Conservation (phyloP, 192 early-diverging fungal genomes). For the Backusella tuberculispora region DNA sequence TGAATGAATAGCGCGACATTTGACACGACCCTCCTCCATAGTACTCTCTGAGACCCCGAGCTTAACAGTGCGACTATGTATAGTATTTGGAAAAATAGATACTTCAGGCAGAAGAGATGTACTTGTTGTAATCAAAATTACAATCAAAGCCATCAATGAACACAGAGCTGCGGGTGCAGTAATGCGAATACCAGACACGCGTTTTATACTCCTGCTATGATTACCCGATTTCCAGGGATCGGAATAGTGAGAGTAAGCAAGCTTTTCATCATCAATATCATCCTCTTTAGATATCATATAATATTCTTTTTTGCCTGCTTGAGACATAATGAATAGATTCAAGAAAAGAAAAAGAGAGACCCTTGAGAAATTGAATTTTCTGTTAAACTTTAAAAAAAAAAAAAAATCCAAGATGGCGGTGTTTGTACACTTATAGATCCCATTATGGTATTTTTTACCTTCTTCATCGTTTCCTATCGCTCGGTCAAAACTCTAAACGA, state of each 20-base stretch:
- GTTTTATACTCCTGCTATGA: not conserved
- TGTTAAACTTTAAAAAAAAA: not conserved
- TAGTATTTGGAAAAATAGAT: conserved; percentile 1
- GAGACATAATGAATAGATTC: not conserved
- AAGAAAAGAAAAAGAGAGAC: not conserved
- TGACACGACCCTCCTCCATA: not conserved
- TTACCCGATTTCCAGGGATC: not conserved
- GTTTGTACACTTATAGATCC: not conserved
- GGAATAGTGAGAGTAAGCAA: not conserved
- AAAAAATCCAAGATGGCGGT: not conserved
- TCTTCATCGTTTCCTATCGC: conserved; percentile 4
- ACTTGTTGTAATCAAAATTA: not conserved
- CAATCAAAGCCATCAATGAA: not conserved
- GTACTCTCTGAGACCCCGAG: not conserved
- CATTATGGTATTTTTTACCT: conserved; percentile 9
- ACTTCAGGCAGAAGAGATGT: not conserved
- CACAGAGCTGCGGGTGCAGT: not conserved
- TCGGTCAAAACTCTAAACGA: not conserved
- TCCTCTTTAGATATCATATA: not conserved
- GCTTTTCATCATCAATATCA: not conserved
- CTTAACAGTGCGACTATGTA: not conserved
- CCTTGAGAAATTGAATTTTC: not conserved
- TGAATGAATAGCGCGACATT: not conserved
- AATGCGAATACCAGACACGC: not conserved
- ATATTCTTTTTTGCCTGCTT: not conserved